Evolutionary conservation across 257 asterid species (phyloP).

Genomic region (Schizonepeta tenuifolia): DNA sequence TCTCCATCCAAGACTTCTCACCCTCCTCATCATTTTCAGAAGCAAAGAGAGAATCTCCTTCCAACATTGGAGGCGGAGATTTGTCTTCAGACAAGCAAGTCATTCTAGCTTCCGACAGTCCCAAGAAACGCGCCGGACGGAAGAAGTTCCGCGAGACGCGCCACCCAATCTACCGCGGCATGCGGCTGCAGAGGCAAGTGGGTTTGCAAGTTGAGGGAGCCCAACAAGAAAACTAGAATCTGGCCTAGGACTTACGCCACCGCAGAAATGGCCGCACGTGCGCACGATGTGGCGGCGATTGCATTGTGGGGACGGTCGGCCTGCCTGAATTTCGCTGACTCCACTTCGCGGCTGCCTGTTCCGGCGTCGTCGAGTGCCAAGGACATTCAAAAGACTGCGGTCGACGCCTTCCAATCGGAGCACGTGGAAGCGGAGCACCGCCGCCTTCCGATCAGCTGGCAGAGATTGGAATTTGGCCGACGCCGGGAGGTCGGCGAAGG

Average conservation of each 20-base stretch:
- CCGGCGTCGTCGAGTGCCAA: too few relatives aligned
- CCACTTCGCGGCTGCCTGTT: too few relatives aligned
- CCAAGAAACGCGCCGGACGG: constrained; percentile 61
- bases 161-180: constrained; percentile 76
- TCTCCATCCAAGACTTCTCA: background rate
- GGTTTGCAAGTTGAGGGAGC: constrained; percentile 74
- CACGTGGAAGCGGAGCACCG: too few relatives aligned
- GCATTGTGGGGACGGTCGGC: constrained; percentile 9
- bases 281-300: constrained; percentile 73
- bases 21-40: background rate
- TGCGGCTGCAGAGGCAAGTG: constrained; percentile 63
- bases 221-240: constrained; percentile 65
- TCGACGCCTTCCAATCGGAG: too few relatives aligned
- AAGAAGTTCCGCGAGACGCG: constrained; percentile 67
- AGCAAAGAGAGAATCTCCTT: background rate
- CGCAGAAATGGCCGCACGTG: constrained; percentile 75
- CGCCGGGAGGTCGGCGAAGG: too few relatives aligned
- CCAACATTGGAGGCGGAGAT: too few relatives aligned
- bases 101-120: constrained; percentile 61
- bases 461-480: too few relatives aligned
- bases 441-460: too few relatives aligned
- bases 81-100: too few relatives aligned
- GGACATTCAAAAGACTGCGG: too few relatives aligned
- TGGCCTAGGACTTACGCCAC: constrained; percentile 79
- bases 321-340: constrained; percentile 68